These are phyloP conservation scores for Juncus inflexus DNA, from an alignment of 176 grass and related monocot species.

Conservation along the genomic window DNA sequence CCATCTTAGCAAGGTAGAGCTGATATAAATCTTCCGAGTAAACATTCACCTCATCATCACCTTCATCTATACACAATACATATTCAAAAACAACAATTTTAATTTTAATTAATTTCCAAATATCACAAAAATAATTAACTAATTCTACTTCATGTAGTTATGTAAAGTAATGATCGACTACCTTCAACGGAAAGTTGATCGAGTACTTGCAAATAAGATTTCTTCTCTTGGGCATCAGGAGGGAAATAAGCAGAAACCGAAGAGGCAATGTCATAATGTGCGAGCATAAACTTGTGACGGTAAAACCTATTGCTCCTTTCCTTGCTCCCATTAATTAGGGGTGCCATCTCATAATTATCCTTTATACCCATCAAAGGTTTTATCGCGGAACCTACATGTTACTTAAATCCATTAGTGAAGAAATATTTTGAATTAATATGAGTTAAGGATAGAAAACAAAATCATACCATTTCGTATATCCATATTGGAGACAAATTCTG, in stretches of 20 bases:
- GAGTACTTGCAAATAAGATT: background rate
- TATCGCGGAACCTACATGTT: background rate
- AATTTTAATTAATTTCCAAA: no score
- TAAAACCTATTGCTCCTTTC: conserved; percentile 6
- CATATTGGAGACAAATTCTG: no score
- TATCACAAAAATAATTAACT: no score
- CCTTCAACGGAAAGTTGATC: background rate
- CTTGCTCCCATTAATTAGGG: background rate
- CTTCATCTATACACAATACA: no score
- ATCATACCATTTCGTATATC: background rate
- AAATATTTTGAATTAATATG: background rate
- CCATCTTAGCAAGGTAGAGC: no score
- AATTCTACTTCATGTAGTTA: no score
- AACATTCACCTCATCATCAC: no score
- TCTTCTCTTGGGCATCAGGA: background rate
- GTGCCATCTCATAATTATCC: background rate
- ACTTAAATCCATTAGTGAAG: background rate
- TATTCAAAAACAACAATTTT: no score
- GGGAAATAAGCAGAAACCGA: background rate
- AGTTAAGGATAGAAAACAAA: background rate
- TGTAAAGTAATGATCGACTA: no score
- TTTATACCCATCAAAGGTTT: background rate
- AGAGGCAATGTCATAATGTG: background rate
- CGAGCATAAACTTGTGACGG: background rate
- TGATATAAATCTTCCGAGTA: no score